Evolutionary conservation across 1,139 yeast genomes (phyloP).

Genomic region (Blastobotrys raffinosifermentans): DNA sequence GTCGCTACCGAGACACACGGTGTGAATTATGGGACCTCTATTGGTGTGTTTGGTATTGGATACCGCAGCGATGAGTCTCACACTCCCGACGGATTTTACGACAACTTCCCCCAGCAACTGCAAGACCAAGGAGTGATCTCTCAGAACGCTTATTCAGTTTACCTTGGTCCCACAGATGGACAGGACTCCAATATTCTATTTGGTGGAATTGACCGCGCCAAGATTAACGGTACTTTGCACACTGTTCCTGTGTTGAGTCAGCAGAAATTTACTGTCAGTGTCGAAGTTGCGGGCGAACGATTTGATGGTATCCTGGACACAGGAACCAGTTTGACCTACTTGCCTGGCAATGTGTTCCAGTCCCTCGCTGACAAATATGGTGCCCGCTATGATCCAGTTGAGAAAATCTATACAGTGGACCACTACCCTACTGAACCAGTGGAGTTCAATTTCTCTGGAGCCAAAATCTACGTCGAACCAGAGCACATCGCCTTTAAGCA

Average conservation of each 20-base stretch:
- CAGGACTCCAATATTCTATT: slow-evolving; percentile 33
- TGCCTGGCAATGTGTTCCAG: slow-evolving; percentile 41
- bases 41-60: not conserved
- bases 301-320: slow-evolving; percentile 53
- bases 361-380: slow-evolving; percentile 26
- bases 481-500: slow-evolving; percentile 22
- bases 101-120: slow-evolving; percentile 21
- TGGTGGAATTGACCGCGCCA: slow-evolving; percentile 55
- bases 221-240: slow-evolving; percentile 43
- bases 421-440: slow-evolving; percentile 15
- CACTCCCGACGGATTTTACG: not conserved
- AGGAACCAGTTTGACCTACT: slow-evolving; percentile 55
- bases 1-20: not conserved
- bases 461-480: slow-evolving; percentile 22
- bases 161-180: slow-evolving; percentile 15
- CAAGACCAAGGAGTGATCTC: slow-evolving; percentile 44
- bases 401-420: slow-evolving; percentile 17
- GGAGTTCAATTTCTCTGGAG: slow-evolving; percentile 26
- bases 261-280: slow-evolving; percentile 9
- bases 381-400: slow-evolving; percentile 20
- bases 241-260: slow-evolving; percentile 40
- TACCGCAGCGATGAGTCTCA: not conserved
- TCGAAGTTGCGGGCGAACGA: slow-evolving; percentile 9
- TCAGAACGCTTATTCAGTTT: slow-evolving; percentile 39
- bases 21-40: not conserved